Evolutionary conservation across 257 asterid species (phyloP), one percentile per base, ranked within the genome.

Genomic region (Solanum stenotomum): DNA sequence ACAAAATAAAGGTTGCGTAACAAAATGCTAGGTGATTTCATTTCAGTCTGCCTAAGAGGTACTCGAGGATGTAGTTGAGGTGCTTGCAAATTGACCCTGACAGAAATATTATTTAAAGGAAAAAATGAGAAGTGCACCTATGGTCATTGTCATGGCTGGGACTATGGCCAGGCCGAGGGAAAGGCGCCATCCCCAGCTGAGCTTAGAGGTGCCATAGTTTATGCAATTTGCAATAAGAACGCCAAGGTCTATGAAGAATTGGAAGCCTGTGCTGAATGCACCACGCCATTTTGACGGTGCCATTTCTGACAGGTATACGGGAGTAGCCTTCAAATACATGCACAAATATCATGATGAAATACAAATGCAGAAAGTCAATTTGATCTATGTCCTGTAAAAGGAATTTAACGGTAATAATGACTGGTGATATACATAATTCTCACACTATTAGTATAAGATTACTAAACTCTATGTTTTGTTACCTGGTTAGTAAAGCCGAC

Each of bases 161-260:
- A 94, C 33, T 20, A 97, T 96, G 9, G 98, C 98, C 85, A 96
- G 78, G 37, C 98, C 98, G 33, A 95, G 67, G 2, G 98, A 96
- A 14, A 96, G 27, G 34, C 98, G 90, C 99, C 99, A 94, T 5
- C 98, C 99, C 94, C 95, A 93, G 61, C 94, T n/a, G 31, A 89
- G 77, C 23, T 27, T 29, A 44, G 88, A 37, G 1, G 88, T 74
- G 71, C 65, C 91, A 23, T 34, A 89, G 34, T 87, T 87, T 25
- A 87, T 31, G 71, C 87, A 84, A 33, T 44, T 65, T 8, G 85
- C 85, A 42, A 59, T 38, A 6, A 89, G 25, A 8, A 87, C 85
- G 0, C 90, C 88, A 5, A 85, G 10, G 46, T 85, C 88, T 11
- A 85, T 34, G 88, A 87, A 89, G 25, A 87, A 76, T 13, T 87